Base-by-base conservation (phyloP, 768 basidiomycete species). In the Hericium erinaceus region DNA sequence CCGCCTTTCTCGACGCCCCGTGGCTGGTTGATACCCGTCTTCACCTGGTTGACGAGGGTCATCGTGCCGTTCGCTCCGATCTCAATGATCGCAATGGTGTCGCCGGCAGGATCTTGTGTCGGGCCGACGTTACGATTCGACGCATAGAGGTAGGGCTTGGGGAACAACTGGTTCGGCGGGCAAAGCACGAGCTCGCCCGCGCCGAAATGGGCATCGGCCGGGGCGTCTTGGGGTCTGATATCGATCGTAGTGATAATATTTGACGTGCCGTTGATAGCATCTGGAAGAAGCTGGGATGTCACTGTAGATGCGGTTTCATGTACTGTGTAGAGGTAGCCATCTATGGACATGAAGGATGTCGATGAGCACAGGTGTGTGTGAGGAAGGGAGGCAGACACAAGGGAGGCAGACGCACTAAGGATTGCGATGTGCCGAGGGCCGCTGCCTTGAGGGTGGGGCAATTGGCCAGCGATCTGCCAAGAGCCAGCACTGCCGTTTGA, bases 181-280 rank as follows among this genome's bases (percentile, higher is more conserved):
- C 85, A 80, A 58, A 86, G 79, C 46, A 87, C 75, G 61, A 88
- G 79, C 63, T 87, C 86, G 10, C 74, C 85, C 0, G 79, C 84
- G 9, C 78, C 65, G 64, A 77, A 84, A 59, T 65, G 56, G 38
- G 77, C 62, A 60, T 68, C 58, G 61, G 74, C 50, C 22, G 75
- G 71, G 69, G 68, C 64, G 68, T 74, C 68, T 0, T 70, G 72
- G 22, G 77, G 75, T 18, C 80, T 60, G 65, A 79, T 81, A 22
- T 78, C 77, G 33, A 76, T 74, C 41, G 69, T 76, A 1, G 78
- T 75, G 57, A 83, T 70, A 57, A 81, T 76, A 52, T 76, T 74
- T 15, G 78, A 75, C 15, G 78, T 75, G 58, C 76, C 75, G 58
- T 80, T 79, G 13, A 78, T 79, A 22, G 70, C 74, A 5, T 63